A percentile compares a stretch with the other conserved stretches of the same genome.
phyloP scores from a whole-genome alignment of 1,284 basidiomycete genomes.

The Lentinula novae-zelandiae region DNA sequence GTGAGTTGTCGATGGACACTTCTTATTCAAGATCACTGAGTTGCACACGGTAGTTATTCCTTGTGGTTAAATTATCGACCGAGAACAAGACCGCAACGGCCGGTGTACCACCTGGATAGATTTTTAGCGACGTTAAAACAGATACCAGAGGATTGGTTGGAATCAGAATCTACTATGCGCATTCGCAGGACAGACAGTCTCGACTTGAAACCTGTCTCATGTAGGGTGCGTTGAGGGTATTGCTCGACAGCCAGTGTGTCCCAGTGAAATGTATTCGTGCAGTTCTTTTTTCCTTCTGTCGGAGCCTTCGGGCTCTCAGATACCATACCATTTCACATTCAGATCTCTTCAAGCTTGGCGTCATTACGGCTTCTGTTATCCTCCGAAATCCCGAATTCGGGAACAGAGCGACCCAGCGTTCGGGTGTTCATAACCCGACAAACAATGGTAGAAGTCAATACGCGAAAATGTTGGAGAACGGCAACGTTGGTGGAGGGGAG shows the following conservation, averaged over 20 bases:
- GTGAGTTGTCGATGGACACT: constrained; percentile 20
- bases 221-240: constrained; percentile 34
- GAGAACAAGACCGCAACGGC: constrained; percentile 28
- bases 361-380: constrained; percentile 29
- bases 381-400: constrained; percentile 19
- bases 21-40: constrained; percentile 5
- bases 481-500: constrained; percentile 29
- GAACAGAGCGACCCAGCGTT: constrained; percentile 17
- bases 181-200: constrained; percentile 18
- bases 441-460: constrained; percentile 31
- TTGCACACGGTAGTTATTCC: constrained; percentile 18
- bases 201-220: constrained; percentile 32
- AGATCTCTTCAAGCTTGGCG: constrained; percentile 28
- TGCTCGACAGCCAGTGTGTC: background rate
- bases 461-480: constrained; percentile 28
- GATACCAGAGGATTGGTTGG: constrained; percentile 43
- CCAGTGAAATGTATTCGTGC: background rate
- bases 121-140: constrained; percentile 41
- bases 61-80: constrained; percentile 28
- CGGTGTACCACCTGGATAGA: constrained; percentile 23
- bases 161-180: constrained; percentile 31
- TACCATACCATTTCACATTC: constrained; percentile 37
- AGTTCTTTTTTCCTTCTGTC: constrained; percentile 33
- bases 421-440: constrained; percentile 33
- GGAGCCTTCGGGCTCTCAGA: constrained; percentile 31